These are phyloP conservation scores for Pseudogymnoascus sp. DNA, from an alignment of 2,329 filamentous ascomycete genomes.

Conservation along the genomic window DNA sequence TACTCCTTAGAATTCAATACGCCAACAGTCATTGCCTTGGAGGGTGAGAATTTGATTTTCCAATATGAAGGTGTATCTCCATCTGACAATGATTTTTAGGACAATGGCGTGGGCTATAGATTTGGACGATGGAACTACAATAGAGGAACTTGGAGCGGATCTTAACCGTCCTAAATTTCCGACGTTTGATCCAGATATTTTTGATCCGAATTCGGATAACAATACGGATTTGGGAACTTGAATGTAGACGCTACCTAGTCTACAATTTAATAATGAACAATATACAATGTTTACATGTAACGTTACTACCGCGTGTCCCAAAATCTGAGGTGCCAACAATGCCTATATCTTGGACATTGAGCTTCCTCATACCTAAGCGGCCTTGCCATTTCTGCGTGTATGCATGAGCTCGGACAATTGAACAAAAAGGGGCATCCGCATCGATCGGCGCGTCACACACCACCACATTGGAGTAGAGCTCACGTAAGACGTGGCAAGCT, in stretches of 20 bases:
- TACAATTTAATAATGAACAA: not conserved
- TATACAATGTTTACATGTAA: not conserved
- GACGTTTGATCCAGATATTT: not conserved
- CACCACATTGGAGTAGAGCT: not conserved
- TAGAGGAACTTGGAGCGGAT: conserved; percentile 7
- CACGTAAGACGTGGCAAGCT: not conserved
- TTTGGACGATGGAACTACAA: conserved; percentile 10
- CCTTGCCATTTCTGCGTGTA: not conserved
- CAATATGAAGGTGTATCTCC: no score
- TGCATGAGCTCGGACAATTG: not conserved
- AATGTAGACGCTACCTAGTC: not conserved
- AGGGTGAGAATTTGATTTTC: not conserved
- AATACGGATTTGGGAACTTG: not conserved
- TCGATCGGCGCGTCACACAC: not conserved
- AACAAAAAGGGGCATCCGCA: not conserved
- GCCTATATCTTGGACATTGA: not conserved
- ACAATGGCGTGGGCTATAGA: conserved; percentile 10
- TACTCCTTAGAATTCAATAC: not conserved
- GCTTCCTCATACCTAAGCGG: not conserved
- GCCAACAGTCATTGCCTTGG: not conserved
- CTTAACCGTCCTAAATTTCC: conserved; percentile 5
- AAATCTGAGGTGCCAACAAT: not conserved
- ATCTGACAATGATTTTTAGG: not conserved
- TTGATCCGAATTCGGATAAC: not conserved
- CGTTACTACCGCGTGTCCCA: not conserved